A percentile compares a stretch with the other conserved stretches of the same genome.
phyloP scores from a whole-genome alignment of 108 stramenopile species.

The Ochromonas danica region DNA sequence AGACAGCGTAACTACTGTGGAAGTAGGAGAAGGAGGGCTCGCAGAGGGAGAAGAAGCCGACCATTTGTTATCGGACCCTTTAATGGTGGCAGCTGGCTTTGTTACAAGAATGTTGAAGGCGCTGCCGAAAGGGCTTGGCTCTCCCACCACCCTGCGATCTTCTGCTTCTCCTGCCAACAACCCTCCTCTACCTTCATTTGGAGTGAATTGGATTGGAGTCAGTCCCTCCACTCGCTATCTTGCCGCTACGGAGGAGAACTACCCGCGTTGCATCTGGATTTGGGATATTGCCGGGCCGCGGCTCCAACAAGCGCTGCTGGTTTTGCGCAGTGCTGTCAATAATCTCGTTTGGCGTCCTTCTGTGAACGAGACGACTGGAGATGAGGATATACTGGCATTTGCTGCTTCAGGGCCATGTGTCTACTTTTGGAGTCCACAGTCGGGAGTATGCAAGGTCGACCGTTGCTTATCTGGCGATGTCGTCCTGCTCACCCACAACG shows the following conservation, averaged over 20 bases:
- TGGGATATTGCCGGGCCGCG: neutral
- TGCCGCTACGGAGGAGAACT: conserved; percentile 17
- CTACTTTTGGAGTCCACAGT: neutral
- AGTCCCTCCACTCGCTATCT: neutral
- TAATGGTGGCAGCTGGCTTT: neutral
- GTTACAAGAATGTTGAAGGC: neutral
- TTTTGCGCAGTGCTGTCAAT: neutral
- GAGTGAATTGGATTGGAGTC: conserved; percentile 10
- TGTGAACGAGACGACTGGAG: neutral
- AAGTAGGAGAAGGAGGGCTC: neutral
- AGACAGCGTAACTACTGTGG: neutral
- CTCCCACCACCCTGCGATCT: neutral
- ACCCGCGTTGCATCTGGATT: conserved; percentile 33
- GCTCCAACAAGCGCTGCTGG: neutral
- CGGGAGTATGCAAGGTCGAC: too few relatives aligned
- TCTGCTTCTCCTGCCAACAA: neutral
- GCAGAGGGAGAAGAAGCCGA: neutral
- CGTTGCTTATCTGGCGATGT: too few relatives aligned
- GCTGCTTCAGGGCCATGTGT: neutral
- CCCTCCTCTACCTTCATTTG: neutral
- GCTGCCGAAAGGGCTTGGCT: neutral
- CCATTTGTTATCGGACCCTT: neutral
- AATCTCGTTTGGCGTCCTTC: neutral
- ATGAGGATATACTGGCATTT: neutral
- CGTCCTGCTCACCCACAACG: too few relatives aligned